A percentile compares a stretch with the other conserved stretches of the same genome.
phyloP scores from a whole-genome alignment of 2,329 filamentous ascomycete genomes.

The Aspergillus calidoustus region DNA sequence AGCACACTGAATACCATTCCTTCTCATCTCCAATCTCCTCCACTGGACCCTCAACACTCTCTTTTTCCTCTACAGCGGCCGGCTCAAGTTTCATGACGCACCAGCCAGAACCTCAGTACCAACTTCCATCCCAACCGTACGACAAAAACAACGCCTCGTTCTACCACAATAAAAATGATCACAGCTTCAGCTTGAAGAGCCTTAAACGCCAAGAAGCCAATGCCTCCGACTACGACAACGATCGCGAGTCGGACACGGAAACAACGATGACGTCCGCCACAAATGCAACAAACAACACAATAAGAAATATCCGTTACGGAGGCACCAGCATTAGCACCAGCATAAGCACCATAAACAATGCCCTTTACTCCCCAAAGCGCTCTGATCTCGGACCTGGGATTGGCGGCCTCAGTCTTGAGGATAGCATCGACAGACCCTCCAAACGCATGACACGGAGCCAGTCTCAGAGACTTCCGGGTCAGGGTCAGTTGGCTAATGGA shows the following conservation, averaged over 20 bases:
- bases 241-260: slow-evolving; percentile 43
- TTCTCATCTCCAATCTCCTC: slow-evolving; percentile 29
- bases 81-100: slow-evolving; percentile 35
- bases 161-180: slow-evolving; percentile 23
- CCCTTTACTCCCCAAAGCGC: slow-evolving; percentile 36
- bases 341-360: slow-evolving; percentile 19
- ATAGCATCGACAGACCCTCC: slow-evolving; percentile 26
- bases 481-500: slow-evolving; percentile 14
- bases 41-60: slow-evolving; percentile 29
- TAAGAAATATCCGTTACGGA: slow-evolving; percentile 43
- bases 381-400: slow-evolving; percentile 40
- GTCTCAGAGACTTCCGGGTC: slow-evolving; percentile 31
- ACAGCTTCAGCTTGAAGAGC: slow-evolving; percentile 39
- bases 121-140: slow-evolving; percentile 27
- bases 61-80: slow-evolving; percentile 35
- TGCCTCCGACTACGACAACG: slow-evolving; percentile 33
- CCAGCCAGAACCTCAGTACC: slow-evolving; percentile 30
- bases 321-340: slow-evolving; percentile 17
- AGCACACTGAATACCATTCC: slow-evolving; percentile 23
- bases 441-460: slow-evolving; percentile 44
- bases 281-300: slow-evolving; percentile 38
- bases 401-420: slow-evolving; percentile 40
- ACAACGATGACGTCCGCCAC: slow-evolving; percentile 41
- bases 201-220: slow-evolving; percentile 38
- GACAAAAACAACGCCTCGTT: slow-evolving; percentile 16